Conservation (phyloP, 495 filamentous ascomycete species). For the Tuber microsphaerosporum region DNA sequence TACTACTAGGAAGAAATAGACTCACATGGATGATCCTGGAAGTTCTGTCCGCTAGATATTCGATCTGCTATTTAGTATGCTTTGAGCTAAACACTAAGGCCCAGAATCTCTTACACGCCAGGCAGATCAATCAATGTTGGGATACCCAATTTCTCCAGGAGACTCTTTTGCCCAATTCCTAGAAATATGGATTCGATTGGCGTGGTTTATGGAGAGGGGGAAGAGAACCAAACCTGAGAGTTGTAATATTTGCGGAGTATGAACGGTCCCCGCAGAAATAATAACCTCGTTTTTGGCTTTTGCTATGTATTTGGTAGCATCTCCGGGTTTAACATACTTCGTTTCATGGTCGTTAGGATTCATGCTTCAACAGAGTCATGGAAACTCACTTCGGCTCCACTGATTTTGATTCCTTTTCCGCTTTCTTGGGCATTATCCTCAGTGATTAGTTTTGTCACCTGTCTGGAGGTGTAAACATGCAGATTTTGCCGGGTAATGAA, state of each 20-base stretch:
- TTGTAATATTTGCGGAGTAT: constrained; percentile 54
- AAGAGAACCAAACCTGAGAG: constrained; percentile 40
- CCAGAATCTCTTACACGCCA: constrained; percentile 43
- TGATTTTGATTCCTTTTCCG: constrained; percentile 2
- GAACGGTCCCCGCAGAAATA: constrained; percentile 53
- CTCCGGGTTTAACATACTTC: constrained; percentile 23
- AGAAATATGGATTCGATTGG: neutral
- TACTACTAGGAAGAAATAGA: neutral
- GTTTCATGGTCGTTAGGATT: neutral
- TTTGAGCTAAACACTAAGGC: neutral
- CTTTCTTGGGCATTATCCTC: neutral
- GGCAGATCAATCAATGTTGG: constrained; percentile 48
- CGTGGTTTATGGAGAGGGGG: neutral
- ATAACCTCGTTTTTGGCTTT: constrained; percentile 53
- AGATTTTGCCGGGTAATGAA: constrained; percentile 23
- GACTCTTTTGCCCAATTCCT: constrained; percentile 49
- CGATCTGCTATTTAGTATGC: constrained; percentile 4
- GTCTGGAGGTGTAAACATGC: constrained; percentile 29
- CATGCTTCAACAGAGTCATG: neutral
- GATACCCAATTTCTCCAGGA: constrained; percentile 47
- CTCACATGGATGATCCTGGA: constrained; percentile 50
- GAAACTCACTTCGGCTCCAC: constrained; percentile 22
- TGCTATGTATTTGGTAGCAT: constrained; percentile 23
- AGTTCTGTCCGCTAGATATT: constrained; percentile 47
- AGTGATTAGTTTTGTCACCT: constrained; percentile 32